phyloP scores from a whole-genome alignment of 108 stramenopile genomes.

The Thalassiosira profunda region DNA sequence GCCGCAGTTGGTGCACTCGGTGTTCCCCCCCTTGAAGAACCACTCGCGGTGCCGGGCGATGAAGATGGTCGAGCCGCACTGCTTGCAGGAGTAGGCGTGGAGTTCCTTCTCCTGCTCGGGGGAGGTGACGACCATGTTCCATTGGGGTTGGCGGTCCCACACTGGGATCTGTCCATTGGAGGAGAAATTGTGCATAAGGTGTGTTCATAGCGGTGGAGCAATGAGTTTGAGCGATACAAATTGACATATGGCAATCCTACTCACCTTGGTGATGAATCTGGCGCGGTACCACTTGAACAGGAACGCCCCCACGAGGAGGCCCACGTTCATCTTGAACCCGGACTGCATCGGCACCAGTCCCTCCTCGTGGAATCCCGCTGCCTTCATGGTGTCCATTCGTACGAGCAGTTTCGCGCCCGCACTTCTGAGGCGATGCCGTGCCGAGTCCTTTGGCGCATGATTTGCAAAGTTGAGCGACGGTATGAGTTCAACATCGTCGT shows the following conservation, averaged over 20 bases:
- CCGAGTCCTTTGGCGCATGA: background rate
- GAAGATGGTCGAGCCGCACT: slow-evolving; percentile 84
- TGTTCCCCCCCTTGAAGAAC: slow-evolving; percentile 85
- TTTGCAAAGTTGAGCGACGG: background rate
- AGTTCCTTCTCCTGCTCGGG: slow-evolving; percentile 89
- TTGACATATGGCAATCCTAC: slow-evolving; percentile 3
- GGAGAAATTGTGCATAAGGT: background rate
- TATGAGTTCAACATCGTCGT: slow-evolving; percentile 1
- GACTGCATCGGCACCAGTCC: slow-evolving; percentile 31
- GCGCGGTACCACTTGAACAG: slow-evolving; percentile 88
- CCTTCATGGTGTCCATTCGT: slow-evolving; percentile 47
- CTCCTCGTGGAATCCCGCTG: slow-evolving; percentile 39
- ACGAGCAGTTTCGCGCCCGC: slow-evolving; percentile 11
- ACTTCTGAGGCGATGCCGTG: slow-evolving; percentile 12
- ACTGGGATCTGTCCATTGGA: slow-evolving; percentile 60
- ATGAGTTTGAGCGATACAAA: background rate
- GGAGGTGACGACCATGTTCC: slow-evolving; percentile 88
- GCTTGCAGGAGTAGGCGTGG: slow-evolving; percentile 82
- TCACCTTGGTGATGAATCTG: slow-evolving; percentile 76
- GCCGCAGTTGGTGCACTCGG: slow-evolving; percentile 84
- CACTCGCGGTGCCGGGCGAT: slow-evolving; percentile 86
- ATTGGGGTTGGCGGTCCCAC: slow-evolving; percentile 91
- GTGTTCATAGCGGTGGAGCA: background rate
- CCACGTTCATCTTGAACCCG: slow-evolving; percentile 49
- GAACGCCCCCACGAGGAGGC: slow-evolving; percentile 64